A percentile compares a stretch with the other conserved stretches of the same genome.
Evolutionary conservation across 1,284 basidiomycete species (phyloP).

Genomic region (Laetiporus sulphureus): DNA sequence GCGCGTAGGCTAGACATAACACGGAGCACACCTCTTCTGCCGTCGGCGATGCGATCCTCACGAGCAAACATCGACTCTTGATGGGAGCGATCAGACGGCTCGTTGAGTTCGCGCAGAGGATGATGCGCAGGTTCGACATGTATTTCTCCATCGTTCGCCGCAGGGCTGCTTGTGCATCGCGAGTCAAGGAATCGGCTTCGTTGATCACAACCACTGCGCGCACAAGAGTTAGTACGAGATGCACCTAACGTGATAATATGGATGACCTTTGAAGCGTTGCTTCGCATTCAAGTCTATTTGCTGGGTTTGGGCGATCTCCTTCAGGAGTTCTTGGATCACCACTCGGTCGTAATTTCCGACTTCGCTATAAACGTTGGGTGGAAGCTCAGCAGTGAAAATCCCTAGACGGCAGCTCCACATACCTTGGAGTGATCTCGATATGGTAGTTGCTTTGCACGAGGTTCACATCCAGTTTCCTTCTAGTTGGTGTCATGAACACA

Average conservation of each 20-base stretch:
- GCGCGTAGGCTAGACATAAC: not conserved
- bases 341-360: conserved; percentile 94
- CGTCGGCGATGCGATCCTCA: conserved; percentile 88
- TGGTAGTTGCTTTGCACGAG: conserved; percentile 97
- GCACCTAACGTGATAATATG: not conserved
- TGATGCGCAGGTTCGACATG: conserved; percentile 96
- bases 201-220: conserved; percentile 95
- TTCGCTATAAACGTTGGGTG: conserved; percentile 79
- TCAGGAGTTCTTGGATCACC: conserved; percentile 95
- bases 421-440: conserved; percentile 97
- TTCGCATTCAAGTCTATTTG: conserved; percentile 95
- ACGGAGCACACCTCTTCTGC: conserved; percentile 57
- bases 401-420: no score
- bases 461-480: conserved; percentile 94
- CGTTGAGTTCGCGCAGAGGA: conserved; percentile 97
- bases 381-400: no score
- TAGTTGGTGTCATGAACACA: conserved; percentile 92
- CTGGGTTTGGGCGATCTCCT: conserved; percentile 98
- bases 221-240: not conserved
- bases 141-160: conserved; percentile 99
- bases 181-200: conserved; percentile 90
- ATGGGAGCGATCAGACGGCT: conserved; percentile 97
- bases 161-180: conserved; percentile 95
- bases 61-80: conserved; percentile 88
- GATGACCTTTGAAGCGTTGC: conserved; percentile 90